Conservation (phyloP, 805 yeast genomes). For the Barnettozyma sucrosica region DNA sequence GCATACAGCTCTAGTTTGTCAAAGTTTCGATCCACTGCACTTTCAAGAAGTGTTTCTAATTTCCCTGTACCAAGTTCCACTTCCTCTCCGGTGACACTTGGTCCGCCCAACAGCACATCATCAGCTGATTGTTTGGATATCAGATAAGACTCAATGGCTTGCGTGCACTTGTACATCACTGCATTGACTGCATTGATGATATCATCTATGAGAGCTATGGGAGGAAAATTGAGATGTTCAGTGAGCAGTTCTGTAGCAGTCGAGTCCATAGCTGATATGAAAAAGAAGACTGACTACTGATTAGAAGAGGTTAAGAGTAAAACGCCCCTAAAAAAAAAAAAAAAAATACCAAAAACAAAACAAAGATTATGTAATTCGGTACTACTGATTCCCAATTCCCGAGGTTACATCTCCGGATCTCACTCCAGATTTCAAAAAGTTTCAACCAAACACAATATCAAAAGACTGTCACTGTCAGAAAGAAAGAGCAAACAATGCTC, state of each 20-base stretch:
- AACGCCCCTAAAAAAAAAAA: too few relatives aligned
- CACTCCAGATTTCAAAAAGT: neutral
- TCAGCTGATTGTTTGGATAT: conserved; percentile 21
- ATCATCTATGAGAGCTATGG: conserved; percentile 77
- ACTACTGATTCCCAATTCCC: neutral
- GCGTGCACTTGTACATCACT: conserved; percentile 74
- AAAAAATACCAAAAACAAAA: too few relatives aligned
- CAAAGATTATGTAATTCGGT: too few relatives aligned
- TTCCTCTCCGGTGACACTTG: conserved; percentile 27
- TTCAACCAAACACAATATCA: too few relatives aligned
- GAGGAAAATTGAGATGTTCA: conserved; percentile 83
- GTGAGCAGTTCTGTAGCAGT: conserved; percentile 52
- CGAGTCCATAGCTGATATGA: conserved; percentile 3
- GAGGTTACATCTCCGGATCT: neutral
- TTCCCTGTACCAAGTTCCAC: conserved; percentile 75
- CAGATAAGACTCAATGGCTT: conserved; percentile 68
- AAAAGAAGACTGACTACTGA: neutral
- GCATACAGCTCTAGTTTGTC: conserved; percentile 83
- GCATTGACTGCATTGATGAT: conserved; percentile 84
- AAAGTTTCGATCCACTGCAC: conserved; percentile 71
- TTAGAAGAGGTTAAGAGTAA: too few relatives aligned
- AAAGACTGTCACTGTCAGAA: neutral
- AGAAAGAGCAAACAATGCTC: neutral
- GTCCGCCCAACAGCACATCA: conserved; percentile 7
- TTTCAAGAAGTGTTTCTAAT: conserved; percentile 69